Evolutionary conservation across 2,329 filamentous ascomycete species (phyloP), one percentile per base, ranked within the genome.

Genomic region (Thelonectria discophora): DNA sequence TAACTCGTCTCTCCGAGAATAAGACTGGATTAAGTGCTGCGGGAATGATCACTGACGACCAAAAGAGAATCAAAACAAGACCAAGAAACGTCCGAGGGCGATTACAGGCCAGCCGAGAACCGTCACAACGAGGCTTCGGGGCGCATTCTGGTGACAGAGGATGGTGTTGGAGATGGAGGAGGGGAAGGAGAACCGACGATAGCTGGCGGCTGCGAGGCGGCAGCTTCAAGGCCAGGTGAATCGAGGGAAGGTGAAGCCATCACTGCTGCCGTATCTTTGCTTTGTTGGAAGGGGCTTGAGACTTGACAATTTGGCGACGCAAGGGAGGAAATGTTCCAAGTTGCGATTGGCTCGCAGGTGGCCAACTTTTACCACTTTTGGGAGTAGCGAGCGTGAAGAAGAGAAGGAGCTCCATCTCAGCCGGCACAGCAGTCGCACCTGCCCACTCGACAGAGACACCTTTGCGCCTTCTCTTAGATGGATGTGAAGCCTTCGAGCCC

Each of bases 51-150:
- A 60, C 63, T 63, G 52, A 63, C 45, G 46, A 54, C 62, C 54
- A 63, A 64, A 34, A 61, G 47, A 50, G 45, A 67, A 50, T 60
- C 37, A 66, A 72, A 63, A 62, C 63, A 63, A 63, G 54, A 63
- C 57, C 42, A 53, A 58, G 61, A 68, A 67, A 60, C 56, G 34
- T 48, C 56, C 43, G 55, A 58, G 60, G 61, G 56, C 47, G 58
- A 65, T 66, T 57, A 55, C 43, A 65, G 65, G 63, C 66, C 65
- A 63, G 60, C 63, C 64, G 65, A 60, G 64, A 63, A 61, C 58
- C 50, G 50, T 63, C 58, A 62, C 64, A 64, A 54, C 55, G 58
- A 53, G 58, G 56, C 42, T 52, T 56, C 52, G 55, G 45, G 54
- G 60, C 42, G 51, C 64, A 68, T 71, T 55, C 52, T 66, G 45